Percentiles rank a stretch among this genome's conserved stretches.
phyloP scores from a whole-genome alignment of 768 basidiomycete genomes.

The Tremella mesenterica region DNA sequence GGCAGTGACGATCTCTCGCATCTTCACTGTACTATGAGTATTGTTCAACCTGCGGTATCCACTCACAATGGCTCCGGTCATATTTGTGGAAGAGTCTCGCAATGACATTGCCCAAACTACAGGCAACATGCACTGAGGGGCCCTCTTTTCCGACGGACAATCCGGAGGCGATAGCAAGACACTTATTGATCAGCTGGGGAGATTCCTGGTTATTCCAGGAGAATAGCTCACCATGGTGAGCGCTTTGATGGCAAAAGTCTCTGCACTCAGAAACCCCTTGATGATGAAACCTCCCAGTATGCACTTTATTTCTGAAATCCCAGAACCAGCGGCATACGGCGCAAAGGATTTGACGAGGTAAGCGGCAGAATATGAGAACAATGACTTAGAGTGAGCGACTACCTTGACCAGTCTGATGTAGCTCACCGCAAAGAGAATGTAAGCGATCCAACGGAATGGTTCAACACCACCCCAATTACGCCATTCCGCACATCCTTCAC shows the following conservation, averaged over 20 bases:
- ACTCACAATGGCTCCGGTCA: conserved; percentile 74
- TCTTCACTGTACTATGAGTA: conserved; percentile 45
- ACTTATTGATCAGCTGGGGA: conserved; percentile 55
- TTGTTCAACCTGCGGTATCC: conserved; percentile 1
- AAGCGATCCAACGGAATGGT: conserved; percentile 63
- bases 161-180: conserved; percentile 91
- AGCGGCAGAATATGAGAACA: conserved; percentile 77
- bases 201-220: no score
- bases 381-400: conserved; percentile 52
- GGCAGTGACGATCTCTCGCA: conserved; percentile 83
- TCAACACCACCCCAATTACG: conserved; percentile 69
- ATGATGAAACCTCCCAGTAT: conserved; percentile 95
- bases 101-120: conserved; percentile 83
- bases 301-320: conserved; percentile 97
- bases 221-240: conserved; percentile 65
- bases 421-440: conserved; percentile 79
- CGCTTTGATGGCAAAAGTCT: conserved; percentile 88
- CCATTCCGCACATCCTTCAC: conserved; percentile 83
- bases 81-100: conserved; percentile 74
- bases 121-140: conserved; percentile 94
- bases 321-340: conserved; percentile 92
- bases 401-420: neutral
- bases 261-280: conserved; percentile 83
- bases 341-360: conserved; percentile 82
- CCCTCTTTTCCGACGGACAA: conserved; percentile 97